Evolutionary conservation across 345 rosid species (phyloP).

Genomic region (Acer negundo): DNA sequence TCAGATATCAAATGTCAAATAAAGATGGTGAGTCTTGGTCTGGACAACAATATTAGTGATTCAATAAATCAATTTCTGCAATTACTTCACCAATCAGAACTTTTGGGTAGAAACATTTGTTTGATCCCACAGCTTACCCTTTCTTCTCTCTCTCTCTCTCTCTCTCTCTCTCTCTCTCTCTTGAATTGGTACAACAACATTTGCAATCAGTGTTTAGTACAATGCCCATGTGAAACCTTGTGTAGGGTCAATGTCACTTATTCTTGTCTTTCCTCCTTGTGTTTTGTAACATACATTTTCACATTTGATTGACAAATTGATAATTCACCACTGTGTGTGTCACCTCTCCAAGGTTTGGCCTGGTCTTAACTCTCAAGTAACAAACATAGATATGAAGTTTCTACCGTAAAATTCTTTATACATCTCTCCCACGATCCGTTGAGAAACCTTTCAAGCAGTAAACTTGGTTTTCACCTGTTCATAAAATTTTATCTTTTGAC

Average conservation of each 20-base stretch:
- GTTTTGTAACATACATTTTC: not conserved
- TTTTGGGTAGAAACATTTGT: no score
- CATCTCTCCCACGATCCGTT: not conserved
- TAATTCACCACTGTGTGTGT: not conserved
- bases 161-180: not conserved
- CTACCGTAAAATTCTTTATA: no score
- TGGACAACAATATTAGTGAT: not conserved
- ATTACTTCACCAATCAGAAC: not conserved
- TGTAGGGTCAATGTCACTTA: constrained; percentile 32
- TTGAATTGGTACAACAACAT: not conserved
- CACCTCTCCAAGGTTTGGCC: not conserved
- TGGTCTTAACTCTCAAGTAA: not conserved
- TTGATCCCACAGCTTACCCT: not conserved
- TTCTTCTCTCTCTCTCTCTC: not conserved
- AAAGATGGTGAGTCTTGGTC: not conserved
- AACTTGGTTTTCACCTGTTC: not conserved
- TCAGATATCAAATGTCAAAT: not conserved
- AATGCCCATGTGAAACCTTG: constrained; percentile 32
- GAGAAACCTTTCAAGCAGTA: not conserved
- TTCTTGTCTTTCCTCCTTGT: not conserved
- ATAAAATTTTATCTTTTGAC: not conserved
- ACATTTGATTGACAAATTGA: not conserved
- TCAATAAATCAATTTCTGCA: not conserved
- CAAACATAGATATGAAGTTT: not conserved
- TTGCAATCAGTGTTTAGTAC: constrained; percentile 16